These are phyloP conservation scores for Verticillium isaacii DNA, from an alignment of 2,329 filamentous ascomycete genomes.

Conservation along the genomic window DNA sequence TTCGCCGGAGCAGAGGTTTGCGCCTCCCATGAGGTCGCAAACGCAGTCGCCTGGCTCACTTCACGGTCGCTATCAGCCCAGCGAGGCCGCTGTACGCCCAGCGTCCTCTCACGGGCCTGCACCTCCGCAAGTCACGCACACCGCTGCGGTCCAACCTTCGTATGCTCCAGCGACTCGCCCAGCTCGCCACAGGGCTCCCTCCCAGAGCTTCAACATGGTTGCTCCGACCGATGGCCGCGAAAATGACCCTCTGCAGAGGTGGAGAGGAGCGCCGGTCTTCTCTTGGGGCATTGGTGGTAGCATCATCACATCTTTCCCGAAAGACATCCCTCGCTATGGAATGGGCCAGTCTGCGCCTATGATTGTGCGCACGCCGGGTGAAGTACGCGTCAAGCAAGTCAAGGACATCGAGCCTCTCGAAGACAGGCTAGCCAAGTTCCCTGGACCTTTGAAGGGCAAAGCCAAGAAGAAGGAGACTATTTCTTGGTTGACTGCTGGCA, in stretches of 20 bases:
- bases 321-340: slow-evolving; percentile 80
- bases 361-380: slow-evolving; percentile 77
- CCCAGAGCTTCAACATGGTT: slow-evolving; percentile 52
- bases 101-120: slow-evolving; percentile 46
- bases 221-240: slow-evolving; percentile 62
- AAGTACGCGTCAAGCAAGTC: slow-evolving; percentile 71
- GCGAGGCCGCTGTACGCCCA: slow-evolving; percentile 47
- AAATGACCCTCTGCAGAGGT: slow-evolving; percentile 76
- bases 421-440: slow-evolving; percentile 75
- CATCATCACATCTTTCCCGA: slow-evolving; percentile 81
- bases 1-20: slow-evolving; percentile 35
- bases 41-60: slow-evolving; percentile 56
- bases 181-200: slow-evolving; percentile 45
- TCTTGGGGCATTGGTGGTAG: slow-evolving; percentile 84
- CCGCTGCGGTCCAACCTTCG: slow-evolving; percentile 1
- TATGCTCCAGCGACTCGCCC: slow-evolving; percentile 22
- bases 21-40: slow-evolving; percentile 53
- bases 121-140: slow-evolving; percentile 25
- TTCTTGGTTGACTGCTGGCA: slow-evolving; percentile 73
- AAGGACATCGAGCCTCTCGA: slow-evolving; percentile 68
- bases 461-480: slow-evolving; percentile 93
- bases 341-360: slow-evolving; percentile 68
- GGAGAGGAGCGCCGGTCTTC: slow-evolving; percentile 85
- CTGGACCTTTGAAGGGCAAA: slow-evolving; percentile 83
- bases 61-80: slow-evolving; percentile 29